These are phyloP conservation scores for Phlyctochytrium arcticum DNA, from an alignment of 192 early-diverging fungal species.

Conservation along the genomic window DNA sequence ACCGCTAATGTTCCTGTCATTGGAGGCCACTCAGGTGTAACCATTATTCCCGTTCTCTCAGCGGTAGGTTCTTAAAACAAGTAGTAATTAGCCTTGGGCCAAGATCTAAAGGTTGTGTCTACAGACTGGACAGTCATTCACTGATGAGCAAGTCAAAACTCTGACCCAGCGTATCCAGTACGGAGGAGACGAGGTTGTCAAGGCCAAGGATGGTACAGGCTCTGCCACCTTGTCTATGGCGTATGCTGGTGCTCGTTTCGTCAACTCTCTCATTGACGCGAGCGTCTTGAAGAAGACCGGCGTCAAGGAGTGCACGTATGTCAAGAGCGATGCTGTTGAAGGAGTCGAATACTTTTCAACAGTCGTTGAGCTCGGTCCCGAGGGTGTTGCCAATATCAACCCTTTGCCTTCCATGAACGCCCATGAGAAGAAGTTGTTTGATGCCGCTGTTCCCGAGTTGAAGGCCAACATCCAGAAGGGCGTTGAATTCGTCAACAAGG, in stretches of 20 bases:
- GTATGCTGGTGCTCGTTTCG: constrained; percentile 69
- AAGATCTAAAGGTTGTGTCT: background rate
- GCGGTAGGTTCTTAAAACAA: constrained; percentile 43
- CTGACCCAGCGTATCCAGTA: constrained; percentile 96
- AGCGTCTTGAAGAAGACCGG: constrained; percentile 74
- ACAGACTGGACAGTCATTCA: constrained; percentile 50
- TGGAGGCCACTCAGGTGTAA: constrained; percentile 94
- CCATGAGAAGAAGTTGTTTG: constrained; percentile 80
- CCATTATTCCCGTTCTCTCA: constrained; percentile 88
- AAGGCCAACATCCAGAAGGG: constrained; percentile 88
- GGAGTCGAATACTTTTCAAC: constrained; percentile 60
- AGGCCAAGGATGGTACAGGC: constrained; percentile 92
- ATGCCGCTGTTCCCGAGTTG: constrained; percentile 75
- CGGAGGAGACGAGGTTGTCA: constrained; percentile 97
- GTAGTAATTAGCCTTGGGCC: background rate
- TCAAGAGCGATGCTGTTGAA: constrained; percentile 62
- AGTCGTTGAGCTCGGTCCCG: constrained; percentile 55
- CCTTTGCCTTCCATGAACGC: constrained; percentile 66
- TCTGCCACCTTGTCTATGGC: constrained; percentile 65
- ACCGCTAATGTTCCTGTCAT: constrained; percentile 76
- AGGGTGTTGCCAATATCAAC: constrained; percentile 84
- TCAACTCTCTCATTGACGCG: constrained; percentile 81
- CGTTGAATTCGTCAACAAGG: constrained; percentile 69
- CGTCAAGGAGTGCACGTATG: constrained; percentile 86
- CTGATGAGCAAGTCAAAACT: constrained; percentile 74